Evolutionary conservation across 345 rosid genomes (phyloP).

Genomic region (Erucastrum elatum): DNA sequence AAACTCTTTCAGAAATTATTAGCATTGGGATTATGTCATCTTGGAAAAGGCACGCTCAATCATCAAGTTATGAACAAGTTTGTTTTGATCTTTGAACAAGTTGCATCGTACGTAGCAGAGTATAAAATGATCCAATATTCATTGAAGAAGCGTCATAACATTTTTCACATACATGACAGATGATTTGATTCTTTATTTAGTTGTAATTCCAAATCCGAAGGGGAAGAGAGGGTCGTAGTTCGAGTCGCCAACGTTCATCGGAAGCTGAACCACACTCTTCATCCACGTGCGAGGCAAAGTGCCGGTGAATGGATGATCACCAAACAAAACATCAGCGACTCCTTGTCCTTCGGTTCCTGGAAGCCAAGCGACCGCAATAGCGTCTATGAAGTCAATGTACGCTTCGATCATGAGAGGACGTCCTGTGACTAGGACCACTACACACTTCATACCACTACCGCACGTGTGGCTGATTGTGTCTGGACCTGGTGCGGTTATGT

Average conservation of each 20-base stretch:
- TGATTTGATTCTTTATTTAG: constrained; percentile 14
- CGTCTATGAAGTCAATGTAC: constrained; percentile 44
- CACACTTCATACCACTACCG: constrained; percentile 46
- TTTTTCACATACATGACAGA: constrained; percentile 3
- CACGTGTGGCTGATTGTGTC: constrained; percentile 53
- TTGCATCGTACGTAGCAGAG: constrained; percentile 13
- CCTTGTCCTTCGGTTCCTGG: constrained; percentile 80
- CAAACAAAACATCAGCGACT: constrained; percentile 67
- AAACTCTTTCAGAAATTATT: not conserved
- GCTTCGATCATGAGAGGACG: constrained; percentile 68
- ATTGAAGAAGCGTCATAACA: not conserved
- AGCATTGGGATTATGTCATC: not conserved
- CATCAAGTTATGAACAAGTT: not conserved
- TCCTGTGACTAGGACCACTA: constrained; percentile 64
- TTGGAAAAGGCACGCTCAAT: not conserved
- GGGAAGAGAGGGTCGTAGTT: constrained; percentile 73
- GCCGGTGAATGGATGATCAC: constrained; percentile 65
- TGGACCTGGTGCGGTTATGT: constrained; percentile 54
- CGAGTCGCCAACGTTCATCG: constrained; percentile 67
- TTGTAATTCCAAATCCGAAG: constrained; percentile 56
- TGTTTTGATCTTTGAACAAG: not conserved
- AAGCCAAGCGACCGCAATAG: constrained; percentile 74
- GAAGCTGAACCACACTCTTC: constrained; percentile 64
- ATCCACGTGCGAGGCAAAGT: constrained; percentile 74
- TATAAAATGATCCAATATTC: constrained; percentile 17